Conservation (phyloP, 2,329 filamentous ascomycete species). For the Chaetothyriales sp. region DNA sequence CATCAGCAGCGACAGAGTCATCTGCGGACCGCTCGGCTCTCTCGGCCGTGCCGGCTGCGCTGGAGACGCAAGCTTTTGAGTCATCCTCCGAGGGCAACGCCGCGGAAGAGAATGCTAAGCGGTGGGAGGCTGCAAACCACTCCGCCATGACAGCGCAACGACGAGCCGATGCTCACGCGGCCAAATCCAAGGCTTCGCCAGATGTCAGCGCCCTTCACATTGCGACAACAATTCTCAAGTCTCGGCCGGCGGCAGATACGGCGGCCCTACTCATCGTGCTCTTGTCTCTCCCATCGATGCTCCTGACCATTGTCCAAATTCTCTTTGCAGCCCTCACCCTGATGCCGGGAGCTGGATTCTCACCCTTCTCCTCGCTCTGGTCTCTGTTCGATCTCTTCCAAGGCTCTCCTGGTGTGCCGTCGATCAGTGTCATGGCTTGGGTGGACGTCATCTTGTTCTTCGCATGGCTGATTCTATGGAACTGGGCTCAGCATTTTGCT, state of each 20-base stretch:
- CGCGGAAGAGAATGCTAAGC: conserved; percentile 1
- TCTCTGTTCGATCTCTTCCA: conserved; percentile 88
- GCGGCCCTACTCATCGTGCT: conserved; percentile 93
- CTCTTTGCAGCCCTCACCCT: conserved; percentile 89
- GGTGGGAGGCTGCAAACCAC: conserved; percentile 9
- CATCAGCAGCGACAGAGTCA: background rate
- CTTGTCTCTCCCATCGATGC: conserved; percentile 77
- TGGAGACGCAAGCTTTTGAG: background rate
- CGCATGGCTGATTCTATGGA: conserved; percentile 78
- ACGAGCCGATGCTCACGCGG: conserved; percentile 52
- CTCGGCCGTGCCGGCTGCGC: background rate
- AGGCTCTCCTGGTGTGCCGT: conserved; percentile 71
- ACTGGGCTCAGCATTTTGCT: conserved; percentile 72
- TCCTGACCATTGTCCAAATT: conserved; percentile 78
- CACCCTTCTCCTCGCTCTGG: conserved; percentile 55
- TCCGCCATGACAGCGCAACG: conserved; percentile 25
- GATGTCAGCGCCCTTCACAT: conserved; percentile 62
- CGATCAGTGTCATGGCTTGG: conserved; percentile 67
- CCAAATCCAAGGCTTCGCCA: conserved; percentile 54
- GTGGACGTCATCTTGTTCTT: conserved; percentile 73
- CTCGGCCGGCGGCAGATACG: conserved; percentile 84
- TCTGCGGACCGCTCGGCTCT: background rate
- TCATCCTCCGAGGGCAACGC: conserved; percentile 6
- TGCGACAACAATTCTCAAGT: conserved; percentile 72
- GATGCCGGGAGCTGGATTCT: conserved; percentile 58